Conservation (phyloP, 495 filamentous ascomycete genomes). For the Penicillium salamii region DNA sequence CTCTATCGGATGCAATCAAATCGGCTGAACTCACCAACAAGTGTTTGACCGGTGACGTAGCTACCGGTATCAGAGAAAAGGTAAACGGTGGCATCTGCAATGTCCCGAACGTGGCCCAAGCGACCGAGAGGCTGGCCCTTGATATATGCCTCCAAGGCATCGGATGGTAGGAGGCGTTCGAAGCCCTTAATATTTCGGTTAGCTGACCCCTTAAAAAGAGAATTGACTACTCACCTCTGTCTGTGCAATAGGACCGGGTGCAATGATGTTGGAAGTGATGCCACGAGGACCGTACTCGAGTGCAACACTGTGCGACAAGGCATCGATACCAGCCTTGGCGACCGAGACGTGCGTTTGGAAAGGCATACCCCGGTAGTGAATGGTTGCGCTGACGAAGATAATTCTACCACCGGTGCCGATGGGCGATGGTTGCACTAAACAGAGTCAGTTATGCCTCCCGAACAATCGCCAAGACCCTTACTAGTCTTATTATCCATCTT, state of each 20-base stretch:
- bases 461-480: constrained; percentile 19
- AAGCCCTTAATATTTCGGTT: constrained; percentile 28
- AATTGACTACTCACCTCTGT: constrained; percentile 49
- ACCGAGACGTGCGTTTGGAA: constrained; percentile 83
- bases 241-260: constrained; percentile 71
- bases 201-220: background rate
- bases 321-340: constrained; percentile 89
- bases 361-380: constrained; percentile 83
- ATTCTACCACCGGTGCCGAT: constrained; percentile 75
- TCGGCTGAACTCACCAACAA: constrained; percentile 57
- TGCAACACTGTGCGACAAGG: constrained; percentile 67
- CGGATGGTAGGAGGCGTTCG: constrained; percentile 41
- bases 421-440: constrained; percentile 33
- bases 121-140: constrained; percentile 64
- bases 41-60: constrained; percentile 73
- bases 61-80: constrained; percentile 79
- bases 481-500: constrained; percentile 45
- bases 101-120: constrained; percentile 78
- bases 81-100: constrained; percentile 89
- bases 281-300: constrained; percentile 88
- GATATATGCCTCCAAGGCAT: constrained; percentile 27
- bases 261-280: constrained; percentile 83
- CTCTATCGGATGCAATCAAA: constrained; percentile 1
- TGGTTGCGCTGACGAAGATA: constrained; percentile 81
- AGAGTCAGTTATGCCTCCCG: background rate